A percentile compares a stretch with the other conserved stretches of the same genome.
These are phyloP conservation scores for Talaromyces sp. DNA, from an alignment of 2,329 filamentous ascomycete species.

Conservation along the genomic window DNA sequence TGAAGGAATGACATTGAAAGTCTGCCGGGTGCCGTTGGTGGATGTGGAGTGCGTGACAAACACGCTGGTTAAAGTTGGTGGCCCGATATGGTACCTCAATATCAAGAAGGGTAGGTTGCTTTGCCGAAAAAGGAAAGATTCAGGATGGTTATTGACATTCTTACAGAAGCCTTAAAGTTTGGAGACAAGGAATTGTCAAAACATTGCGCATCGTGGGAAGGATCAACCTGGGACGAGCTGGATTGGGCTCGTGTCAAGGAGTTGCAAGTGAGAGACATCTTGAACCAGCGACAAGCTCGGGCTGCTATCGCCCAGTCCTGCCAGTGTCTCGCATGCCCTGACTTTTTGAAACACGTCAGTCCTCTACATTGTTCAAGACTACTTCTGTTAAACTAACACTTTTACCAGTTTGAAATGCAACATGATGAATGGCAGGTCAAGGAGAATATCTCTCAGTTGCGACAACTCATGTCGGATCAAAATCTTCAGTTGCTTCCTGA, in stretches of 20 bases:
- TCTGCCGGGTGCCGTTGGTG: constrained; percentile 63
- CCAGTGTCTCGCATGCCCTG: constrained; percentile 63
- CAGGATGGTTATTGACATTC: neutral
- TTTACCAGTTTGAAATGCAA: constrained; percentile 76
- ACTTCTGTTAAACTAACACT: constrained; percentile 17
- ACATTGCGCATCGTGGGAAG: constrained; percentile 69
- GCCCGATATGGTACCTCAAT: constrained; percentile 43
- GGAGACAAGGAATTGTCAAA: constrained; percentile 66
- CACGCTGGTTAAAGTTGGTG: constrained; percentile 52
- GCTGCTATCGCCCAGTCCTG: constrained; percentile 59
- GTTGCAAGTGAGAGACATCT: constrained; percentile 71
- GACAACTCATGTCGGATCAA: constrained; percentile 87
- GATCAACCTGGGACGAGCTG: constrained; percentile 73
- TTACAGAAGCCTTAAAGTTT: constrained; percentile 46
- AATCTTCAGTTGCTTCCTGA: constrained; percentile 93
- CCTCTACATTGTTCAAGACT: neutral
- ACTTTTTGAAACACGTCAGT: constrained; percentile 84
- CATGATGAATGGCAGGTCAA: constrained; percentile 96
- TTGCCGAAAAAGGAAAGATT: neutral
- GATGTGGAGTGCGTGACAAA: constrained; percentile 83
- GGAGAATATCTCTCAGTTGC: constrained; percentile 83
- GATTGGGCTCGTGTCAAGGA: constrained; percentile 80
- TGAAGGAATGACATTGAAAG: constrained; percentile 63
- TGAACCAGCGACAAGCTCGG: constrained; percentile 64
- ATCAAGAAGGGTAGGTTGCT: constrained; percentile 43